These are phyloP conservation scores for Eucalyptus erythrocorys DNA, from an alignment of 345 rosid species.

Conservation along the genomic window DNA sequence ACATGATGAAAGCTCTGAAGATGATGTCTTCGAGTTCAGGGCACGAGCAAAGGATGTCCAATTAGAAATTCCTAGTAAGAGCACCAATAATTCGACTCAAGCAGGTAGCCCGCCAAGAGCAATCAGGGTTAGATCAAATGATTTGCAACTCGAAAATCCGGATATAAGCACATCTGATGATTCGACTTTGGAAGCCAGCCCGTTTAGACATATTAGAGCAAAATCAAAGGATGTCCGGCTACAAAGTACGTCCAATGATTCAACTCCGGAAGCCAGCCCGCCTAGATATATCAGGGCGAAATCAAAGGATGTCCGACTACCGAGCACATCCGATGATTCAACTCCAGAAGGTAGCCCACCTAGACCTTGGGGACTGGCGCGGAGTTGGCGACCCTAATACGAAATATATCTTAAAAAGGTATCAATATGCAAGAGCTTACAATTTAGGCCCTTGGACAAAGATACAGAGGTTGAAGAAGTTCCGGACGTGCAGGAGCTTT, in stretches of 20 bases:
- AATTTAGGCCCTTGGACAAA: not conserved
- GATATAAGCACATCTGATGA: not conserved
- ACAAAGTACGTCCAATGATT: too few relatives aligned
- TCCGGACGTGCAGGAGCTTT: not conserved
- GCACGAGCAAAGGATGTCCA: not conserved
- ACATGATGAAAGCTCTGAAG: not conserved
- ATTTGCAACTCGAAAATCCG: not conserved
- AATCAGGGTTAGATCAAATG: not conserved
- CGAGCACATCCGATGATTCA: not conserved
- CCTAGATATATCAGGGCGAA: not conserved
- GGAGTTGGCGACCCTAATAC: too few relatives aligned
- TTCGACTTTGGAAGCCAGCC: too few relatives aligned
- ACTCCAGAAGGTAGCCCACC: not conserved
- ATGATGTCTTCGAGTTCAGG: not conserved
- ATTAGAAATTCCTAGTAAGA: not conserved
- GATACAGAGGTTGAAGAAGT: not conserved
- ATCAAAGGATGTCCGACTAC: not conserved
- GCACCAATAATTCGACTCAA: not conserved
- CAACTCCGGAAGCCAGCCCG: not conserved
- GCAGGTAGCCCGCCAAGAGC: not conserved
- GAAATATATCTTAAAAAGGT: not conserved
- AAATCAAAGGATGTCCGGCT: too few relatives aligned
- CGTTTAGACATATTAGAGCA: too few relatives aligned
- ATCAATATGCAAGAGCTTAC: not conserved
- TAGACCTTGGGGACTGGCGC: not conserved